Evolutionary conservation across 352 stramenopile species (phyloP), one percentile per base, ranked within the genome.

Genomic region (Globisporangium abappressorium): DNA sequence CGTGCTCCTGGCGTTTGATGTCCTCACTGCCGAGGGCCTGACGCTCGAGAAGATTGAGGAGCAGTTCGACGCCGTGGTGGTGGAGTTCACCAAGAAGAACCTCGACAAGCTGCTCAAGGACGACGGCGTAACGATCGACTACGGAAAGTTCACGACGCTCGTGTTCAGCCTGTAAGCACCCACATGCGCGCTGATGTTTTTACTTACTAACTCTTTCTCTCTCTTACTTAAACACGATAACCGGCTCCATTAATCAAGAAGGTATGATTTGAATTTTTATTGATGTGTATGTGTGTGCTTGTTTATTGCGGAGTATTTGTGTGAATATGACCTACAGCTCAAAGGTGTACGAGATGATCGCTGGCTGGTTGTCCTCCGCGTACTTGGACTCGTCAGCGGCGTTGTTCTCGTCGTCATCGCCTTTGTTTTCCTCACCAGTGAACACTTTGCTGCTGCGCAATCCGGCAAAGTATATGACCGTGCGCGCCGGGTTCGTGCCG

Each of bases 1-100:
- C 58, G 87, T 97, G 24, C 76, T 85, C 62, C 79, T 78, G 20
- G 91, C 91, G 20, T 85, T 97, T 61, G 87, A 95, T 57, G 85
- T 94, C 58, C 74, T 97, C 15, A 81, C 80, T 3, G 67, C 76
- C 5, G 89, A 93, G 58, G 76, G 88, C 46, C 66, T 97, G 62
- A 93, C 84, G 43, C 71, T 89, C 41, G 84, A 89, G 20, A 81
- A 93, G 73, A 79, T 97, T 43, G 78, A 90, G 62, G 81, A 95
- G 70, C 86, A 91, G 64, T 96, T 97, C 62, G 89, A 93, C 53
- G 57, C 71, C 20, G 74, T 76, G 8, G 76, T 92, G 41, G 64
- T 92, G 24, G 87, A 95, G 56, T 95, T 94, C 65, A 84, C 95
- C 62, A 89, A 91, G 74, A 87, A 87, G 64, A 81, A 95, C 70